Evolutionary conservation across 805 yeast species (phyloP).

Genomic region (Metschnikowia peoriensis): DNA sequence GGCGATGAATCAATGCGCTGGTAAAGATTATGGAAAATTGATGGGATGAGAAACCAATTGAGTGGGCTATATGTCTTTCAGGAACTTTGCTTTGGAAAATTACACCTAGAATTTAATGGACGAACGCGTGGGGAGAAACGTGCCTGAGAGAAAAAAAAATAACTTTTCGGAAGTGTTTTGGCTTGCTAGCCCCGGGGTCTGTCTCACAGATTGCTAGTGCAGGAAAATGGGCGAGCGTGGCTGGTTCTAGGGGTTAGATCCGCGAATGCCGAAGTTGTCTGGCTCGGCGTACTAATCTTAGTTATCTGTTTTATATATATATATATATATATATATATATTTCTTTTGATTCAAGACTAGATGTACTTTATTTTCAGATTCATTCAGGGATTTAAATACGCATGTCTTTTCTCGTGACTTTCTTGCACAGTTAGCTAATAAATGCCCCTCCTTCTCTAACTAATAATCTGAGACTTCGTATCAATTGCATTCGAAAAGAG

Average conservation of each 20-base stretch:
- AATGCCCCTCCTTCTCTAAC: too few relatives aligned
- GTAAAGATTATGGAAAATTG: not conserved
- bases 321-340: too few relatives aligned
- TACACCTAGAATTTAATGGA: not conserved
- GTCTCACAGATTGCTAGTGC: constrained; percentile 2
- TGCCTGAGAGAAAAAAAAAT: not conserved
- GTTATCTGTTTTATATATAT: too few relatives aligned
- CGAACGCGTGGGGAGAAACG: not conserved
- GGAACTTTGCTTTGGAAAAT: not conserved
- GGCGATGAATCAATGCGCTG: not conserved
- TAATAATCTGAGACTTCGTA: too few relatives aligned
- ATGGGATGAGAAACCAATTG: too few relatives aligned
- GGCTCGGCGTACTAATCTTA: not conserved
- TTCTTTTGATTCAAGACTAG: too few relatives aligned
- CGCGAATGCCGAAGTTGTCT: not conserved
- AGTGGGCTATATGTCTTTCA: too few relatives aligned
- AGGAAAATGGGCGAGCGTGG: constrained; percentile 3
- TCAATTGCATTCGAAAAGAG: too few relatives aligned
- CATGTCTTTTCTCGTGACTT: too few relatives aligned
- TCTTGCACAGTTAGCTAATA: too few relatives aligned
- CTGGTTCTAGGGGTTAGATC: not conserved
- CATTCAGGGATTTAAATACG: too few relatives aligned
- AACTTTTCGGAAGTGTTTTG: not conserved
- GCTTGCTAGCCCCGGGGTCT: constrained; percentile 1
- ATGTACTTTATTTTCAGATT: too few relatives aligned